Percentiles rank a stretch among this genome's conserved stretches.
Conservation (phyloP, 441 rosid genomes). For the Macaranga tanarius region DNA sequence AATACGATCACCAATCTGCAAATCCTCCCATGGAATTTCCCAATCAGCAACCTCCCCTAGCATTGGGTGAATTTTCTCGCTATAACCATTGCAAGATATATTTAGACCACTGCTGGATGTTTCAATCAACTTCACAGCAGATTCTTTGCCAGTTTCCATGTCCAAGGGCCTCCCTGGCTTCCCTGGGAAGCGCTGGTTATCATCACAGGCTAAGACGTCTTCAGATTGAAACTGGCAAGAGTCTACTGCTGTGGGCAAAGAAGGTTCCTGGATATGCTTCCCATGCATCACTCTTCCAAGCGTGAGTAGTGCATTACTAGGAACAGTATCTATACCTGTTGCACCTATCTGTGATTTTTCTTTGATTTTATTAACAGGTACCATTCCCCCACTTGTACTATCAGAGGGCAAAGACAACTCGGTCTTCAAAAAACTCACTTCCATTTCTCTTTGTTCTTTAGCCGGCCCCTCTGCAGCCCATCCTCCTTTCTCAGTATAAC, state of each 20-base stretch:
- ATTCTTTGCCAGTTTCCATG: constrained; percentile 34
- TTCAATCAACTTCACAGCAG: constrained; percentile 41
- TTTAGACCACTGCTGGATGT: constrained; percentile 30
- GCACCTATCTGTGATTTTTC: constrained; percentile 29
- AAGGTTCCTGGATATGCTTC: constrained; percentile 30
- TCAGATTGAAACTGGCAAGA: constrained; percentile 40
- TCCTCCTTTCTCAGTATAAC: constrained; percentile 34
- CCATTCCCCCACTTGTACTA: constrained; percentile 34
- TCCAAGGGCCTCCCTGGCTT: constrained; percentile 23
- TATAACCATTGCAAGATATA: constrained; percentile 40
- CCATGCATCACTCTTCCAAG: constrained; percentile 23
- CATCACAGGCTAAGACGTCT: constrained; percentile 27
- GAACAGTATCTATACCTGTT: constrained; percentile 24
- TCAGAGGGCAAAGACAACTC: constrained; percentile 36
- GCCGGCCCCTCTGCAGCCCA: constrained; percentile 31
- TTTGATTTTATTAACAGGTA: constrained; percentile 30
- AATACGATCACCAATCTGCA: constrained; percentile 92
- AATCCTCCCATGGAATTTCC: constrained; percentile 97
- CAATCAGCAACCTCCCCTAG: constrained; percentile 83
- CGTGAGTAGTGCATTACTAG: constrained; percentile 22
- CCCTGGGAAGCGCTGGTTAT: constrained; percentile 14
- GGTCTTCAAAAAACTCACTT: constrained; percentile 30
- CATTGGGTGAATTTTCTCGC: constrained; percentile 60
- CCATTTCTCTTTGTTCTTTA: constrained; percentile 46
- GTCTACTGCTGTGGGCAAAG: constrained; percentile 37